A percentile compares a stretch with the other conserved stretches of the same genome.
These are phyloP conservation scores for Metarhizium anisopliae DNA, from an alignment of 2,329 filamentous ascomycete genomes.

Conservation along the genomic window DNA sequence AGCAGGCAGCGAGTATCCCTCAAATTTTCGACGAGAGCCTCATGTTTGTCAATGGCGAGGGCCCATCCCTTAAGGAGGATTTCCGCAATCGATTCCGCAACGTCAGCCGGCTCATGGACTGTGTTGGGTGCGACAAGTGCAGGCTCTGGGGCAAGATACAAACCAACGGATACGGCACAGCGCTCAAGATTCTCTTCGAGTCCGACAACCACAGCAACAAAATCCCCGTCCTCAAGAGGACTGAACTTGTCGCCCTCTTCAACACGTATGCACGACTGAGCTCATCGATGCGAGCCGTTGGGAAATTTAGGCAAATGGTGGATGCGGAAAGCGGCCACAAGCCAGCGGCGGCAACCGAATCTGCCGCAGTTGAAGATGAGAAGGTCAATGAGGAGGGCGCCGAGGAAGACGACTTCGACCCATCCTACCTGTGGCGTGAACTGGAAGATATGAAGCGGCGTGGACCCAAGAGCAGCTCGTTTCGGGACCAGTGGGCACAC, in stretches of 20 bases:
- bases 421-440: background rate
- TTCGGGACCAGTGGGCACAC: constrained; percentile 49
- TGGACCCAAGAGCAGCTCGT: constrained; percentile 16
- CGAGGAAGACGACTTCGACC: constrained; percentile 22
- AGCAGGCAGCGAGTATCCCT: constrained; percentile 57
- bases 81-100: constrained; percentile 97
- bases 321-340: constrained; percentile 32
- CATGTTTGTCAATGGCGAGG: constrained; percentile 81
- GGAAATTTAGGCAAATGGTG: constrained; percentile 56
- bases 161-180: constrained; percentile 88
- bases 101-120: constrained; percentile 95
- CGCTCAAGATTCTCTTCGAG: constrained; percentile 92
- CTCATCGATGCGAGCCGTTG: constrained; percentile 66
- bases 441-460: constrained; percentile 18
- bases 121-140: constrained; percentile 97
- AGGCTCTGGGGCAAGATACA: constrained; percentile 96
- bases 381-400: constrained; percentile 26
- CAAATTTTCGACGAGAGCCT: constrained; percentile 89
- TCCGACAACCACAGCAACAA: constrained; percentile 62
- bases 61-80: constrained; percentile 81
- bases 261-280: constrained; percentile 89
- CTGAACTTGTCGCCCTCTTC: constrained; percentile 86
- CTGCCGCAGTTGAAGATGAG: constrained; percentile 18
- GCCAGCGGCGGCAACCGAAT: background rate
- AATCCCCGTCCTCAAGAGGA: constrained; percentile 68